Evolutionary conservation across 1,284 basidiomycete species (phyloP).

Genomic region (Ustilago curta): DNA sequence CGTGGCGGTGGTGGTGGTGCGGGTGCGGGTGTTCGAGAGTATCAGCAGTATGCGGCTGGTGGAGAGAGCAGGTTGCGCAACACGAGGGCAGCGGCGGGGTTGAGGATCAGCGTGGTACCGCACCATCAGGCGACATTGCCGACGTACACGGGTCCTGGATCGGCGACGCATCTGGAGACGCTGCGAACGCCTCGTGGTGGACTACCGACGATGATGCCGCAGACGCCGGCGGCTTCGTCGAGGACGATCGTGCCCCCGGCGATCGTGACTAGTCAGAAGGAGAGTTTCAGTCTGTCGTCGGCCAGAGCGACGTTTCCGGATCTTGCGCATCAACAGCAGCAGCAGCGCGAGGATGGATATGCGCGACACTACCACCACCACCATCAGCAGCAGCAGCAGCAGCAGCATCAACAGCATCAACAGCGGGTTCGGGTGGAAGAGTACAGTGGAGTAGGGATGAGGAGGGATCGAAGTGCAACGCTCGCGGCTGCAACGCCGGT

Average conservation of each 20-base stretch:
- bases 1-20: not conserved
- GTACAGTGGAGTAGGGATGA: not conserved
- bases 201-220: not conserved
- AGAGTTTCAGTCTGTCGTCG: conserved; percentile 12
- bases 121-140: not conserved
- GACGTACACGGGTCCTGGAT: conserved; percentile 20
- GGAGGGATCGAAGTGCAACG: not conserved
- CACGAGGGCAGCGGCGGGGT: conserved; percentile 2
- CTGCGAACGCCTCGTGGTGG: not conserved
- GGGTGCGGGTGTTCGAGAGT: not conserved
- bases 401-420: not conserved
- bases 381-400: not conserved
- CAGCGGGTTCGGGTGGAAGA: not conserved
- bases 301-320: not conserved
- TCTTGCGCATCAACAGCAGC: not conserved
- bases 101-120: conserved; percentile 24
- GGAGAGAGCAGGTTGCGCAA: not conserved
- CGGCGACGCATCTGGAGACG: conserved; percentile 19
- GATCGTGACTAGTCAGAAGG: conserved; percentile 33
- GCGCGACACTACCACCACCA: too few relatives aligned
- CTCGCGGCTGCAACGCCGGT: not conserved
- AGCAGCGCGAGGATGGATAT: too few relatives aligned
- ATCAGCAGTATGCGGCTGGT: too few relatives aligned
- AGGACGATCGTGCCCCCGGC: conserved; percentile 11
- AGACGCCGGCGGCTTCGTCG: not conserved